Conservation (phyloP, 2,329 filamentous ascomycete species). For the Didymosphaeria variabile region DNA sequence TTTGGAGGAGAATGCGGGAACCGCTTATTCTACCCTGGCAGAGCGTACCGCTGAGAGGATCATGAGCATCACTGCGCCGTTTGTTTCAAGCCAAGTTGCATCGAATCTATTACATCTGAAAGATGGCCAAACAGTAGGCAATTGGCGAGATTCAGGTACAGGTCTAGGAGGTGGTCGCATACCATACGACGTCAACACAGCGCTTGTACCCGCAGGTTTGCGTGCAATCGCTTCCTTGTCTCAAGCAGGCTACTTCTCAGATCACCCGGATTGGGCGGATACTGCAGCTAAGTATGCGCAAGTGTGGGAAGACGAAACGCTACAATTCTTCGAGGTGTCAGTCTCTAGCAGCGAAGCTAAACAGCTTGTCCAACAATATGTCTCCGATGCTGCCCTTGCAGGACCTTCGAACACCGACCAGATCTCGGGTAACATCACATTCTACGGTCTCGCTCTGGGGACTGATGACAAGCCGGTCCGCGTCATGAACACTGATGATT, state of each 20-base stretch:
- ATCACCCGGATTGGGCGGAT: slow-evolving; percentile 58
- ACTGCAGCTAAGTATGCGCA: slow-evolving; percentile 62
- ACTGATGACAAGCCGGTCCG: slow-evolving; percentile 60
- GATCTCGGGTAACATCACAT: slow-evolving; percentile 58
- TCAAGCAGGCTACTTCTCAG: slow-evolving; percentile 60
- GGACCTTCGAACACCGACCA: slow-evolving; percentile 56
- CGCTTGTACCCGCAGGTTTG: slow-evolving; percentile 68
- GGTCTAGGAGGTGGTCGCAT: slow-evolving; percentile 70
- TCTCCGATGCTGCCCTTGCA: slow-evolving; percentile 53
- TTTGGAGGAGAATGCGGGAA: slow-evolving; percentile 60
- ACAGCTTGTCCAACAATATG: slow-evolving; percentile 60
- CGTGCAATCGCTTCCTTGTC: slow-evolving; percentile 65
- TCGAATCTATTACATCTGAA: slow-evolving; percentile 68
- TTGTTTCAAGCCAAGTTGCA: slow-evolving; percentile 58
- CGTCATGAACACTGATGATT: slow-evolving; percentile 71
- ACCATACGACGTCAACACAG: slow-evolving; percentile 73
- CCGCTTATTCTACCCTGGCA: slow-evolving; percentile 64
- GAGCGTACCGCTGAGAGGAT: slow-evolving; percentile 66
- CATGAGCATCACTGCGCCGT: slow-evolving; percentile 64
- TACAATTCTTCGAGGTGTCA: slow-evolving; percentile 64
- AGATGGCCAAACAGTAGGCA: slow-evolving; percentile 62
- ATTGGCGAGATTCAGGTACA: slow-evolving; percentile 70
- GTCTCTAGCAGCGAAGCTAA: slow-evolving; percentile 57
- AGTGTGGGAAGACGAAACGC: slow-evolving; percentile 69
- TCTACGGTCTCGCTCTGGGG: slow-evolving; percentile 66